A percentile compares a stretch with the other conserved stretches of the same genome.
Evolutionary conservation across 805 yeast genomes (phyloP).

Genomic region (Pichia paraexigua): DNA sequence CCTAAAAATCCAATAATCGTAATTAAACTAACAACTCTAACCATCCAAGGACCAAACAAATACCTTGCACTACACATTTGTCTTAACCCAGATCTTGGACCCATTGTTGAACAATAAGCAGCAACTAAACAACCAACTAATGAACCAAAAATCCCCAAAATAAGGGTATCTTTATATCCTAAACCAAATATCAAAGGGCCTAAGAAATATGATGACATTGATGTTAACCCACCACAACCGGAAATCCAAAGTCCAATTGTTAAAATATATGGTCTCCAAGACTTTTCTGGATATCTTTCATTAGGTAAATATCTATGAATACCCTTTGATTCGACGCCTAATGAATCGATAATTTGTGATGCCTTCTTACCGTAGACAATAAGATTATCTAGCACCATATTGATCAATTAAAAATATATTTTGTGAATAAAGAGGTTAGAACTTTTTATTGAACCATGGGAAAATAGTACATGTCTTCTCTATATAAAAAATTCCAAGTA

Average conservation of each 20-base stretch:
- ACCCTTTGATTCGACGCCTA: slow-evolving; percentile 70
- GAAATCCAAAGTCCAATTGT: slow-evolving; percentile 76
- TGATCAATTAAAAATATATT: no score
- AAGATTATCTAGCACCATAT: neutral
- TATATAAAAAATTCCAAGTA: no score
- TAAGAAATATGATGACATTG: slow-evolving; percentile 75
- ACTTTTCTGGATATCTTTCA: slow-evolving; percentile 29
- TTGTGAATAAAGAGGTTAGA: no score
- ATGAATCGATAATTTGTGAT: slow-evolving; percentile 38
- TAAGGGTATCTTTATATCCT: slow-evolving; percentile 56
- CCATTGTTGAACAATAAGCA: slow-evolving; percentile 79
- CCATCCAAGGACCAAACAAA: slow-evolving; percentile 81
- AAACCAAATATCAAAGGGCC: slow-evolving; percentile 68
- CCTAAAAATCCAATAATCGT: slow-evolving; percentile 74
- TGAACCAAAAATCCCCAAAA: slow-evolving; percentile 56
- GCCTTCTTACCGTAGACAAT: slow-evolving; percentile 10
- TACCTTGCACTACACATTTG: slow-evolving; percentile 81
- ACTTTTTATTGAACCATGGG: no score
- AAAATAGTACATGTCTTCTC: no score
- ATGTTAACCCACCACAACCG: slow-evolving; percentile 82
- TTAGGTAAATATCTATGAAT: slow-evolving; percentile 66
- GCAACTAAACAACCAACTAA: slow-evolving; percentile 68
- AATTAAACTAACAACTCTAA: slow-evolving; percentile 64
- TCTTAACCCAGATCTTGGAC: slow-evolving; percentile 84
- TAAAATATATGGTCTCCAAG: slow-evolving; percentile 22